These are phyloP conservation scores for Penicillium sp. DNA, from an alignment of 2,329 filamentous ascomycete species.

Conservation along the genomic window DNA sequence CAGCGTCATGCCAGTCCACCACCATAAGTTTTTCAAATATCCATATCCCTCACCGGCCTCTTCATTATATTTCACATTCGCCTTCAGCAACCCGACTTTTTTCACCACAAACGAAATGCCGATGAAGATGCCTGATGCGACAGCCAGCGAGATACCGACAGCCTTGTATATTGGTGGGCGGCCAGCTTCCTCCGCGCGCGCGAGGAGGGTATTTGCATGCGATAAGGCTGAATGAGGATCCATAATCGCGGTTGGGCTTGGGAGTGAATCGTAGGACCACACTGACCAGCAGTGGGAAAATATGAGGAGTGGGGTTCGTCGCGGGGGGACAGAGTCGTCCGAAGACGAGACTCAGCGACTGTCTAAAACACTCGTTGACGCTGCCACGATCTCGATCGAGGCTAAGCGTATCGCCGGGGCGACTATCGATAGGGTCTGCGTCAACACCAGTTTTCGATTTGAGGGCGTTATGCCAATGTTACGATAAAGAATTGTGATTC, in stretches of 20 bases:
- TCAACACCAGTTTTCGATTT: not conserved
- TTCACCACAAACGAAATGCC: constrained; percentile 94
- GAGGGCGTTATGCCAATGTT: not conserved
- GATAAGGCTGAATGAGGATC: constrained; percentile 22
- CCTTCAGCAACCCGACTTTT: constrained; percentile 84
- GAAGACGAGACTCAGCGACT: constrained; percentile 23
- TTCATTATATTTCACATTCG: constrained; percentile 95
- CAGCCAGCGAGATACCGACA: constrained; percentile 79
- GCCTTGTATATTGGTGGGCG: constrained; percentile 71
- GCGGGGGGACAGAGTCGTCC: constrained; percentile 22
- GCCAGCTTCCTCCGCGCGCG: constrained; percentile 41
- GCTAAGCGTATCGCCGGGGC: constrained; percentile 6
- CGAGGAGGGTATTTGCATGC: constrained; percentile 46
- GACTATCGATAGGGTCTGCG: not conserved
- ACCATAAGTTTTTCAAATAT: constrained; percentile 90
- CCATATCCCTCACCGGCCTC: constrained; percentile 95
- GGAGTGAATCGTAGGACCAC: constrained; percentile 46
- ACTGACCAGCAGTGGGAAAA: constrained; percentile 28
- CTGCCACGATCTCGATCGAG: constrained; percentile 16
- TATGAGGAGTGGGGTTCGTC: constrained; percentile 4
- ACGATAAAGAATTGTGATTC: not conserved
- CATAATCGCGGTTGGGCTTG: constrained; percentile 20
- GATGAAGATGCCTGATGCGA: constrained; percentile 88
- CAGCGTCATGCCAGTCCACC: constrained; percentile 93
- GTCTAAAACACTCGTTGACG: constrained; percentile 22